Evolutionary conservation across 2,329 filamentous ascomycete species (phyloP).

Genomic region (Penicillium sp.): DNA sequence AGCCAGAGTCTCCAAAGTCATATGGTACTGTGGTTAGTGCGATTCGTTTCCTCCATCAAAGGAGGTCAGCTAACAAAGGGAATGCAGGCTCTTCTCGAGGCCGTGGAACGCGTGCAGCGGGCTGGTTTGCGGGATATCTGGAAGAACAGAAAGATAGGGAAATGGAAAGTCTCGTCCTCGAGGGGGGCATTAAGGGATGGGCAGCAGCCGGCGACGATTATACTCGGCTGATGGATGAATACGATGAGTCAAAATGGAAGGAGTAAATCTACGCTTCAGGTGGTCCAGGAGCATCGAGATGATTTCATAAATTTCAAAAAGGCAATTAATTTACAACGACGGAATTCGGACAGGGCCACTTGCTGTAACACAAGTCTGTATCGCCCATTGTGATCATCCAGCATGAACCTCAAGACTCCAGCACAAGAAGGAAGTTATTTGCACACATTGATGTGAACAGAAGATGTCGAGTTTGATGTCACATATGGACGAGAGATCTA

Average conservation of each 20-base stretch:
- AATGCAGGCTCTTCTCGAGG: slow-evolving; percentile 55
- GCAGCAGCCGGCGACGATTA: slow-evolving; percentile 50
- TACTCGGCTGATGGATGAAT: slow-evolving; percentile 51
- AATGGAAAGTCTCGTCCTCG: slow-evolving; percentile 53
- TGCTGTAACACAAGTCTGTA: neutral
- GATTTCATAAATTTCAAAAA: neutral
- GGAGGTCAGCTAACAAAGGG: neutral
- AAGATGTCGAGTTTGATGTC: neutral
- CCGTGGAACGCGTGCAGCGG: slow-evolving; percentile 55
- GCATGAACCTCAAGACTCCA: neutral
- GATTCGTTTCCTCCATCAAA: neutral
- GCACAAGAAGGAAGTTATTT: slow-evolving; percentile 14
- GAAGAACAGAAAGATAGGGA: slow-evolving; percentile 39
- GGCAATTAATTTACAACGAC: neutral
- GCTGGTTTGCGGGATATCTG: slow-evolving; percentile 58
- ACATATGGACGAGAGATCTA: slow-evolving; percentile 7
- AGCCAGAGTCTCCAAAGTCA: slow-evolving; percentile 32
- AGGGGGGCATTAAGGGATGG: slow-evolving; percentile 59
- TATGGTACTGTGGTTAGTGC: slow-evolving; percentile 46
- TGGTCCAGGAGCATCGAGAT: neutral
- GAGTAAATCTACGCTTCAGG: neutral
- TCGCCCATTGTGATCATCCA: neutral
- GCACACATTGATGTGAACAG: slow-evolving; percentile 9
- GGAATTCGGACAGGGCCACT: neutral
- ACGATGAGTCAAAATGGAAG: slow-evolving; percentile 18